These are phyloP conservation scores for Theobroma cacao DNA, from an alignment of 345 rosid species.

Conservation along the genomic window DNA sequence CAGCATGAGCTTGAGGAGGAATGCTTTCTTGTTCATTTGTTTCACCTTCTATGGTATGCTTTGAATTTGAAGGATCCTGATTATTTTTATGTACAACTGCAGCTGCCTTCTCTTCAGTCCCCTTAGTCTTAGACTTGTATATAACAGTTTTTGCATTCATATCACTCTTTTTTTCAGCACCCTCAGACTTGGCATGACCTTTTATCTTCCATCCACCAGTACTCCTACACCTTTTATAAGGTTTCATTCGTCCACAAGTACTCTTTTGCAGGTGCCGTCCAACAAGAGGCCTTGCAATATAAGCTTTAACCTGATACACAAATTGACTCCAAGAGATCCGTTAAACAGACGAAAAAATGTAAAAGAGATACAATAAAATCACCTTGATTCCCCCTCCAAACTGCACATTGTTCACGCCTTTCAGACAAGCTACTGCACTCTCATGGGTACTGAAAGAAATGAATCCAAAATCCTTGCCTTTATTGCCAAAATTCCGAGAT, in stretches of 20 bases:
- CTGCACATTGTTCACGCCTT: constrained; percentile 19
- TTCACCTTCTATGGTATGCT: constrained; percentile 3
- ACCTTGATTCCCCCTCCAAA: constrained; percentile 24
- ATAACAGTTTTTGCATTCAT: background rate
- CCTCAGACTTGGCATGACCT: constrained; percentile 5
- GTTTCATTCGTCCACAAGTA: constrained; percentile 7
- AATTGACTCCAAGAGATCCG: background rate
- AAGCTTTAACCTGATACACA: constrained; percentile 28
- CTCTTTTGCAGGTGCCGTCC: background rate
- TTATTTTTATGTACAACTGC: background rate
- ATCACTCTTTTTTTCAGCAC: constrained; percentile 1
- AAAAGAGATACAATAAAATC: background rate
- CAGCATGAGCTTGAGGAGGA: constrained; percentile 1
- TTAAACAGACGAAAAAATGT: background rate
- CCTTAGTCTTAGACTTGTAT: background rate
- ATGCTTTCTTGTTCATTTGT: background rate
- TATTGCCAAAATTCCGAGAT: constrained; percentile 15
- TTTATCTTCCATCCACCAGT: constrained; percentile 4
- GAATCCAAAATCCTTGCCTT: constrained; percentile 26
- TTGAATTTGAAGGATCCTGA: constrained; percentile 5
- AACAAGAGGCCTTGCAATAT: constrained; percentile 21
- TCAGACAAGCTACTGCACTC: constrained; percentile 25
- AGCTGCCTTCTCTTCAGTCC: background rate
- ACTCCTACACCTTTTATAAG: background rate
- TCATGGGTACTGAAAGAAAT: constrained; percentile 22